Evolutionary conservation across 148 eudicot species (phyloP).

Genomic region (Camellia granthamiana): DNA sequence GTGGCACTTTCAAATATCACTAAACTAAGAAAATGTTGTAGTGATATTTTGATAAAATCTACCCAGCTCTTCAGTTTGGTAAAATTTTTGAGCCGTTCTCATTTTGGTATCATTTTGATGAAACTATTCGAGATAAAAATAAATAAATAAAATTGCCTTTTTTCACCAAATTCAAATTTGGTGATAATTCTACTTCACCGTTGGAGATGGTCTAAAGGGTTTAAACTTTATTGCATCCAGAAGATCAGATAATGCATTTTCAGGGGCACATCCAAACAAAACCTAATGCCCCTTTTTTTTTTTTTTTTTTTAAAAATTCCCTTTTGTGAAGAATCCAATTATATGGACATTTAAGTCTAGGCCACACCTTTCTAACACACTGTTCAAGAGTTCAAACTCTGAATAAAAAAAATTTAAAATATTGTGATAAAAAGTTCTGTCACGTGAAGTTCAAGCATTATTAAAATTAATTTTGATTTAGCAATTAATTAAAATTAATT

Average conservation of each 20-base stretch:
- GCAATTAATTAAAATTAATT: background rate
- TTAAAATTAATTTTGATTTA: conserved; percentile 5
- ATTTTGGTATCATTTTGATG: too few species aligned
- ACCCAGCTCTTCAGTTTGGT: too few species aligned
- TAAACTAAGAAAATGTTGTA: too few species aligned
- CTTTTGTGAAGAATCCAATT: background rate
- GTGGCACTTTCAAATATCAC: too few species aligned
- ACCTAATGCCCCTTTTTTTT: background rate
- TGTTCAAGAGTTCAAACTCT: background rate
- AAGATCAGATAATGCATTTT: conserved; percentile 15
- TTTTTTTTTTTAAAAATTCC: background rate
- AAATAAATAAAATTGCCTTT: too few species aligned
- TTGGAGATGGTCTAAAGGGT: background rate
- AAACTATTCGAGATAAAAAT: too few species aligned
- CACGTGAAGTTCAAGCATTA: conserved; percentile 15
- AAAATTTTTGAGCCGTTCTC: too few species aligned
- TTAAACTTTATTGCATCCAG: conserved; percentile 24
- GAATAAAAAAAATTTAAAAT: too few species aligned
- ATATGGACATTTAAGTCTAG: too few species aligned
- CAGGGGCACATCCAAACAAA: conserved; percentile 20
- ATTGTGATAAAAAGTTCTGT: background rate
- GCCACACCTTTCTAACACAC: background rate
- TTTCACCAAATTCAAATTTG: too few species aligned
- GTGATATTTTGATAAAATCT: too few species aligned
- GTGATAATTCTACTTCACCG: too few species aligned